Evolutionary conservation across 2,329 filamentous ascomycete species (phyloP).

Genomic region (Fusarium sp.): DNA sequence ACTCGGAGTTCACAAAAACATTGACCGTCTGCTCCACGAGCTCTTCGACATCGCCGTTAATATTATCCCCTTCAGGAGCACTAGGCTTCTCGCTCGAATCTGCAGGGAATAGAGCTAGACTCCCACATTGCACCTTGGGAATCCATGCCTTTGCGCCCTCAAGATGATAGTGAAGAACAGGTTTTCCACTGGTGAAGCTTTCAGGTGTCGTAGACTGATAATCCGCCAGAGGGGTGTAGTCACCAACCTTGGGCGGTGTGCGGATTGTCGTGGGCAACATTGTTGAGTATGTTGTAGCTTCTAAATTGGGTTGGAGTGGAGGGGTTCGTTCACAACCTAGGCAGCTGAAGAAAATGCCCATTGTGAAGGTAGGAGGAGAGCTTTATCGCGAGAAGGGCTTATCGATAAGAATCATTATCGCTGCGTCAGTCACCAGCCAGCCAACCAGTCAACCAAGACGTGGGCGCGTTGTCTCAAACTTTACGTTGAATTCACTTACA

Average conservation of each 20-base stretch:
- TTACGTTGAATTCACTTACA: constrained; percentile 10
- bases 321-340: constrained; percentile 41
- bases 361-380: constrained; percentile 36
- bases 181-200: constrained; percentile 78
- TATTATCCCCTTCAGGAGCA: constrained; percentile 41
- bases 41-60: constrained; percentile 54
- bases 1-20: constrained; percentile 72
- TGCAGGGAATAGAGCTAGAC: constrained; percentile 66
- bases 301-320: constrained; percentile 36
- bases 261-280: constrained; percentile 69
- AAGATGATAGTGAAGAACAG: constrained; percentile 76
- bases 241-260: constrained; percentile 66
- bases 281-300: constrained; percentile 5
- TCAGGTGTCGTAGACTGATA: constrained; percentile 80
- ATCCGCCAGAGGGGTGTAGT: constrained; percentile 75
- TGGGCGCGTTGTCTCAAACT: constrained; percentile 14
- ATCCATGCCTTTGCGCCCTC: constrained; percentile 69
- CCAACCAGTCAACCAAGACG: not conserved
- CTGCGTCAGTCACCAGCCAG: not conserved
- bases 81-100: constrained; percentile 52
- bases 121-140: constrained; percentile 65
- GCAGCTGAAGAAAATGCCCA: constrained; percentile 43
- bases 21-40: constrained; percentile 64
- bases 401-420: constrained; percentile 39
- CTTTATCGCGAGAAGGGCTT: constrained; percentile 34